Conservation (phyloP, 495 filamentous ascomycete genomes). For the Penicillium coprophilum region DNA sequence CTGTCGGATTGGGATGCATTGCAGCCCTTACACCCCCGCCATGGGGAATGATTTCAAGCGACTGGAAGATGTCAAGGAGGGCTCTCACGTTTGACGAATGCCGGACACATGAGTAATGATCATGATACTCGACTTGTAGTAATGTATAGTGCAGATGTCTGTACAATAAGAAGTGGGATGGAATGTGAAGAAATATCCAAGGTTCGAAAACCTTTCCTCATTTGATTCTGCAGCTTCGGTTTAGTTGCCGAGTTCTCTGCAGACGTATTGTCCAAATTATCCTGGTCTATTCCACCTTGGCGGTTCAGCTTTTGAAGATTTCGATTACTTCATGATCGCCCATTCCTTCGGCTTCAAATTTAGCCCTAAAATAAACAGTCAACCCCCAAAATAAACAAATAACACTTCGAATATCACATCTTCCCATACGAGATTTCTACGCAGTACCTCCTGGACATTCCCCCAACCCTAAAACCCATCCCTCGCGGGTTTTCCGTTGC, state of each 20-base stretch:
- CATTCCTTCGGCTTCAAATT: too few species aligned
- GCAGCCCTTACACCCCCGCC: background rate
- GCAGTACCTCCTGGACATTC: too few species aligned
- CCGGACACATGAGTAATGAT: conserved; percentile 8
- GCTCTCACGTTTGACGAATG: background rate
- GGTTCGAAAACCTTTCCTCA: background rate
- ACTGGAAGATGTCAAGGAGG: background rate
- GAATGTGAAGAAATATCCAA: background rate
- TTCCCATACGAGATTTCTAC: background rate
- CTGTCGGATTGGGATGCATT: background rate
- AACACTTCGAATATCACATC: too few species aligned
- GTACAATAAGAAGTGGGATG: background rate
- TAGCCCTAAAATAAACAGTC: too few species aligned
- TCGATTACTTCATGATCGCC: too few species aligned
- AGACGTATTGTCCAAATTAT: background rate
- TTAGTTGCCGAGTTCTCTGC: conserved; percentile 9
- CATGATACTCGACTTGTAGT: background rate
- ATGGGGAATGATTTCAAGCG: background rate
- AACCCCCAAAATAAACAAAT: too few species aligned
- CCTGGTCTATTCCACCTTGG: too few species aligned
- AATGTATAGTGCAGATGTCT: background rate
- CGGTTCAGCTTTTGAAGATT: background rate
- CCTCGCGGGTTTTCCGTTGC: conserved; percentile 7
- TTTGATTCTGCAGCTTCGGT: conserved; percentile 9
- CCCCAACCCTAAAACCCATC: background rate